phyloP scores from a whole-genome alignment of 441 rosid species.

The Pelargonium fulgidum region DNA sequence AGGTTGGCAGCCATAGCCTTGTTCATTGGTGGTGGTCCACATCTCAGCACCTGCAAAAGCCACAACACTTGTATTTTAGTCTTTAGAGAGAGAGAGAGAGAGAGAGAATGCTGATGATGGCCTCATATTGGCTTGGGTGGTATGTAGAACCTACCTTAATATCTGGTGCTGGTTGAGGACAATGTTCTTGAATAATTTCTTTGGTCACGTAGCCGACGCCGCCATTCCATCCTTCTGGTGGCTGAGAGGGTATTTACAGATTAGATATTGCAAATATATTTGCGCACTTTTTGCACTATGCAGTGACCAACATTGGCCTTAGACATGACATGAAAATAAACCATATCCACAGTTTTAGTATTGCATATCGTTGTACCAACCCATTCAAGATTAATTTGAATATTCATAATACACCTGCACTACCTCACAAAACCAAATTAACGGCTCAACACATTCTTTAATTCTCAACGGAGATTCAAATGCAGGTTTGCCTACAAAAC shows the following conservation, averaged over 20 bases:
- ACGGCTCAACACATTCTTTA: background rate
- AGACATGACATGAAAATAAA: background rate
- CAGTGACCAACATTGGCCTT: background rate
- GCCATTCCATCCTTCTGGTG: conserved; percentile 57
- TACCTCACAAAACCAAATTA: background rate
- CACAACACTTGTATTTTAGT: background rate
- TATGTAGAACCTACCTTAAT: conserved; percentile 30
- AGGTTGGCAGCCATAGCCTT: conserved; percentile 60
- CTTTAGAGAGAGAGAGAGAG: background rate
- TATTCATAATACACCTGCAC: too few relatives aligned
- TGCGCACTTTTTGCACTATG: background rate
- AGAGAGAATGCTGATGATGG: background rate
- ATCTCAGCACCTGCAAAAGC: conserved; percentile 40
- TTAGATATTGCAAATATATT: too few relatives aligned
- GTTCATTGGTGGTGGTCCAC: conserved; percentile 72
- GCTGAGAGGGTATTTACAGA: conserved; percentile 30
- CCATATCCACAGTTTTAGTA: background rate
- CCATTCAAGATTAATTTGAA: background rate
- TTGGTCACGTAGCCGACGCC: conserved; percentile 54
- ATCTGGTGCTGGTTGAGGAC: conserved; percentile 48
- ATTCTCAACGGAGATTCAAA: too few relatives aligned
- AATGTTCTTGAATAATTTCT: conserved; percentile 50
- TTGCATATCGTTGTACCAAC: background rate
- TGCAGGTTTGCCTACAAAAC: too few relatives aligned
- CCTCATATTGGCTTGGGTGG: too few relatives aligned